These are phyloP conservation scores for Talaromyces funiculosus DNA, from an alignment of 2,329 filamentous ascomycete species.

Conservation along the genomic window DNA sequence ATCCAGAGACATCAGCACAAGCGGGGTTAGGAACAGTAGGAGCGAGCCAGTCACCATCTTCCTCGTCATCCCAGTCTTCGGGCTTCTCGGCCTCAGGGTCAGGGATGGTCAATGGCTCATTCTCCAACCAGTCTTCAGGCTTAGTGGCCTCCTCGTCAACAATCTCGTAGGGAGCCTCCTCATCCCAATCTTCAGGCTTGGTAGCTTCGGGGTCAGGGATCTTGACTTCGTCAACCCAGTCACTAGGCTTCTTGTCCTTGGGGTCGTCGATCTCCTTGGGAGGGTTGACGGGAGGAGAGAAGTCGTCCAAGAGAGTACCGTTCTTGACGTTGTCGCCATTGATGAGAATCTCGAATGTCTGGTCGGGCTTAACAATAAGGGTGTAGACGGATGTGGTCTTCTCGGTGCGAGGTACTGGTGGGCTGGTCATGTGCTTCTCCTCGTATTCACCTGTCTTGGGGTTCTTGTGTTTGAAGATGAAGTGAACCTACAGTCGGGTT, in stretches of 20 bases:
- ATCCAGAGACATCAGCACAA: constrained; percentile 88
- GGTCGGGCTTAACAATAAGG: constrained; percentile 91
- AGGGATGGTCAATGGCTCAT: constrained; percentile 73
- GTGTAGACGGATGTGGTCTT: constrained; percentile 96
- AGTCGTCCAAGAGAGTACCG: constrained; percentile 90
- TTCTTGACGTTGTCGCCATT: constrained; percentile 84
- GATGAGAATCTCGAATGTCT: constrained; percentile 88
- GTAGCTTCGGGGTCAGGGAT: constrained; percentile 87
- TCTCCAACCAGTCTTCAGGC: constrained; percentile 93
- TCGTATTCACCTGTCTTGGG: constrained; percentile 99
- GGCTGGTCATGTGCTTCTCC: constrained; percentile 92
- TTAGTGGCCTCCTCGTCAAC: constrained; percentile 85
- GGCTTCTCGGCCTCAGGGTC: constrained; percentile 97
- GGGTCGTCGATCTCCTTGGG: constrained; percentile 89
- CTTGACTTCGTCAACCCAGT: constrained; percentile 91
- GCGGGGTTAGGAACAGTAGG: constrained; percentile 93
- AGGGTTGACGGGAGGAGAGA: constrained; percentile 89
- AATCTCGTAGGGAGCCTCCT: constrained; percentile 95
- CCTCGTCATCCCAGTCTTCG: constrained; percentile 98
- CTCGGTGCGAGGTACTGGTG: constrained; percentile 78
- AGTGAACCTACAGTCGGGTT: constrained; percentile 55
- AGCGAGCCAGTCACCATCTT: constrained; percentile 94
- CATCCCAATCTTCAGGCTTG: constrained; percentile 98
- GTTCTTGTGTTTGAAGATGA: constrained; percentile 99
- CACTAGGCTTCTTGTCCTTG: constrained; percentile 86